Percentiles rank a stretch among this genome's conserved stretches.
Conservation (phyloP, 2,329 filamentous ascomycete species). For the Colletotrichum paranaense region DNA sequence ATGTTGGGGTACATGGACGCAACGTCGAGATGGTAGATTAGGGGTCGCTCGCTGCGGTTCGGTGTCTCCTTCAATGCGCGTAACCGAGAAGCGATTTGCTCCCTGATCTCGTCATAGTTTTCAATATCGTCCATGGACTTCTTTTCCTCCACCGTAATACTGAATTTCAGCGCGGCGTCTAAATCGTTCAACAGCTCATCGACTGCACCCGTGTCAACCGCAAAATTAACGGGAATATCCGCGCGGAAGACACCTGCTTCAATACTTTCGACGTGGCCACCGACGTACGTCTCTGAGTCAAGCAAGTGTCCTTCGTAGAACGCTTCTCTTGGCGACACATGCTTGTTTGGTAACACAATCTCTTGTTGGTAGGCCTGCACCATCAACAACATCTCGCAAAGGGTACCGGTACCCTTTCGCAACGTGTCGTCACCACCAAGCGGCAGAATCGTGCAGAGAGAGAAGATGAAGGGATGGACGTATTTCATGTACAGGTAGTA, state of each 20-base stretch:
- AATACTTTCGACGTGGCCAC: conserved; percentile 98
- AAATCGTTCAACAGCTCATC: conserved; percentile 90
- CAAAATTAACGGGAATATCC: conserved; percentile 95
- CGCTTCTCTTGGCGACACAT: conserved; percentile 87
- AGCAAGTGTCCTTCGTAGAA: conserved; percentile 98
- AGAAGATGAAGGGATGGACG: conserved; percentile 99
- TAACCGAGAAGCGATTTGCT: conserved; percentile 80
- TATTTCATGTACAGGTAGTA: conserved; percentile 99
- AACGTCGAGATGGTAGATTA: conserved; percentile 98
- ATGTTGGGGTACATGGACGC: conserved; percentile 99
- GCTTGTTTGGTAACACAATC: conserved; percentile 96
- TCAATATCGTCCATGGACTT: conserved; percentile 82
- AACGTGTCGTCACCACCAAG: conserved; percentile 92
- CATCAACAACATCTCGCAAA: conserved; percentile 99
- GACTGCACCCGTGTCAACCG: conserved; percentile 86
- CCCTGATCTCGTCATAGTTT: conserved; percentile 87
- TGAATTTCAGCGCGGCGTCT: conserved; percentile 90
- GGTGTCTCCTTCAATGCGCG: conserved; percentile 82
- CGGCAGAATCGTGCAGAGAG: conserved; percentile 94
- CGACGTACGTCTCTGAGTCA: conserved; percentile 97
- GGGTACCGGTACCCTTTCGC: conserved; percentile 94
- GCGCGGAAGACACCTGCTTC: conserved; percentile 97
- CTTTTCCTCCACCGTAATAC: conserved; percentile 85
- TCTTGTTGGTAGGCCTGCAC: conserved; percentile 94
- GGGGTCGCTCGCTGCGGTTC: conserved; percentile 84